Base-by-base conservation (phyloP, 768 basidiomycete species). In the Suillus brevipes region DNA sequence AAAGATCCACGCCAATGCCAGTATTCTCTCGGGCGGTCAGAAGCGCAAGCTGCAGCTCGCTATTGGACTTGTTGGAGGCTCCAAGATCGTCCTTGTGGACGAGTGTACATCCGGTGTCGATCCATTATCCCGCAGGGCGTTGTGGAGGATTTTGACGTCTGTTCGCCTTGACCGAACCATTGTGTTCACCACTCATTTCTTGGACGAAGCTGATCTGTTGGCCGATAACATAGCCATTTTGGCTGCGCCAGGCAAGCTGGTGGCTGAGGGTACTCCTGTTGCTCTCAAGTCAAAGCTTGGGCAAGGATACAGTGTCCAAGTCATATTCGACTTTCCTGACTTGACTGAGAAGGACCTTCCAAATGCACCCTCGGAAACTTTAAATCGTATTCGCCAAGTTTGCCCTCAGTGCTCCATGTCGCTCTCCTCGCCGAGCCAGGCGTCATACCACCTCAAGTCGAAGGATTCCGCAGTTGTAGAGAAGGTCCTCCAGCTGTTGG, bases 21-120 rank as follows among this genome's bases (percentile, higher is more conserved):
- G 79, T 61, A 88, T 85, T 1, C 80, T 94, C 42, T 88, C 87
- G 57, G 92, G 92, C 1, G 92, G 92, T 9, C 91, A 94, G 78
- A 93, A 92, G 78, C 75, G 92, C 70, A 93, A 93, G 75, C 77
- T 94, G 31, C 92, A 94, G 69, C 79, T 93, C n/a, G 92, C 92
- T 0, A 88, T 91, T 69, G 91, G 91, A 13, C 78, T 94, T 13
- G 79, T 92, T 31, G 90, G 90, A 6, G 90, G 91, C 2, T 91
- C 90, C 0, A 86, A 85, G 70, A 85, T 87, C 64, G 79, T 87
- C 38, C 78, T 86, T n/a, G 84, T 87, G 13, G 87, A 88, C 68
- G 87, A 88, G 73, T 89, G 88, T 71, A 92, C 91, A 2, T 91
- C 89, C 28, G 92, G 92, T 2, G 89, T 94, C 14, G 92, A 94